Evolutionary conservation across 2,329 filamentous ascomycete genomes (phyloP).

Genomic region (Penicillium capsulatum): DNA sequence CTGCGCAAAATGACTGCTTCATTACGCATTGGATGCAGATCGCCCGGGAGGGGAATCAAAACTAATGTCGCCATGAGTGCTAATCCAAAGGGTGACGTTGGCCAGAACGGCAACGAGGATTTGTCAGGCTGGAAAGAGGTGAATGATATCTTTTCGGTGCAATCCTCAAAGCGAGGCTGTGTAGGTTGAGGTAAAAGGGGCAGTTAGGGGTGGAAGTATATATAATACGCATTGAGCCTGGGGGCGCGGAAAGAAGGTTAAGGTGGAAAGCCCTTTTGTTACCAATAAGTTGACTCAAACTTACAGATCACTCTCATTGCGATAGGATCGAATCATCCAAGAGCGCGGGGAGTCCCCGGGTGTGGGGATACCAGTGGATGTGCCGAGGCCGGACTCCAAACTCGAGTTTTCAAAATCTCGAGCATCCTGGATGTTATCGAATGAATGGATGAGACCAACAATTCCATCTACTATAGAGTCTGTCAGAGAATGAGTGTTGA

Average conservation of each 20-base stretch:
- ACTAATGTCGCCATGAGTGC: constrained; percentile 22
- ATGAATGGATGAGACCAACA: background rate
- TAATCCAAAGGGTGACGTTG: constrained; percentile 18
- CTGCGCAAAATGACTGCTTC: constrained; percentile 9
- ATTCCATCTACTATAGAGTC: background rate
- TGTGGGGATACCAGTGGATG: background rate
- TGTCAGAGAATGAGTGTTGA: background rate
- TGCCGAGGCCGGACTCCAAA: background rate
- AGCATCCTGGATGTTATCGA: background rate
- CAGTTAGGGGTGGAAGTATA: constrained; percentile 26
- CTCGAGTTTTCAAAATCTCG: background rate
- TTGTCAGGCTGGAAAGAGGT: constrained; percentile 2
- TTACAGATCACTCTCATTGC: constrained; percentile 22
- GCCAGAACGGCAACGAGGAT: constrained; percentile 16
- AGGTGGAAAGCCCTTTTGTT: background rate
- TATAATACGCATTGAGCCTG: constrained; percentile 26
- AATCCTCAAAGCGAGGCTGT: constrained; percentile 12
- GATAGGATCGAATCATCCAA: constrained; percentile 15
- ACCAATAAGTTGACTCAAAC: background rate
- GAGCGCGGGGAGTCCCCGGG: constrained; percentile 8
- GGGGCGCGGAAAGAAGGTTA: background rate
- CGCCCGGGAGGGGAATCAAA: constrained; percentile 17
- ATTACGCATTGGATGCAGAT: constrained; percentile 8
- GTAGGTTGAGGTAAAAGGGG: constrained; percentile 20
- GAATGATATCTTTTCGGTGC: background rate